Percentiles rank a stretch among this genome's conserved stretches.
phyloP scores from a whole-genome alignment of 768 basidiomycete species.

The Rhizopogon vinicolor region DNA sequence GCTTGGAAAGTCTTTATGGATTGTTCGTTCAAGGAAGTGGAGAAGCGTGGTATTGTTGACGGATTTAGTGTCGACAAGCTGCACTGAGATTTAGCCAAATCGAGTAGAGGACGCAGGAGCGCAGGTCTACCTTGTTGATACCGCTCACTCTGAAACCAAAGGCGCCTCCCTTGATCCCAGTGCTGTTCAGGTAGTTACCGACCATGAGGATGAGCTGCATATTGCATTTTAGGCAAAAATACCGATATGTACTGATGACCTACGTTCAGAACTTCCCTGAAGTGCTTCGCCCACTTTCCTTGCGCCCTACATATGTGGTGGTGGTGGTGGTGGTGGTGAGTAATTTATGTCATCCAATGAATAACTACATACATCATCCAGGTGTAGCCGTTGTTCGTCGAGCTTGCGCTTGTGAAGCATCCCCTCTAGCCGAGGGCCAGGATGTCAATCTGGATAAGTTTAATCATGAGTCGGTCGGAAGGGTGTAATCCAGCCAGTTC shows the following conservation, averaged over 20 bases:
- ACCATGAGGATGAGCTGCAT: conserved; percentile 82
- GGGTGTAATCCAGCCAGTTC: conserved; percentile 86
- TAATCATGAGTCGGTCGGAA: conserved; percentile 95
- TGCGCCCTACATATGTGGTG: conserved; percentile 39
- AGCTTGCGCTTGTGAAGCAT: conserved; percentile 91
- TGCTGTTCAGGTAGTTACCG: conserved; percentile 96
- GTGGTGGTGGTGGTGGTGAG: conserved; percentile 25
- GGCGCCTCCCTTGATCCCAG: conserved; percentile 93
- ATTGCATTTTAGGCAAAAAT: background rate
- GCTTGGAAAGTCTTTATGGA: conserved; percentile 80
- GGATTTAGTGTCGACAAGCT: conserved; percentile 98
- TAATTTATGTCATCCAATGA: conserved; percentile 67
- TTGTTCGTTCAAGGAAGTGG: conserved; percentile 89
- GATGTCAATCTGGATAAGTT: conserved; percentile 90
- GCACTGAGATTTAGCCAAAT: conserved; percentile 3
- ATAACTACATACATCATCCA: conserved; percentile 63
- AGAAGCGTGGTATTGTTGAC: conserved; percentile 90
- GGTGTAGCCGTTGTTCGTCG: conserved; percentile 66
- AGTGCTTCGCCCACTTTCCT: conserved; percentile 79
- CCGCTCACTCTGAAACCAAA: conserved; percentile 96
- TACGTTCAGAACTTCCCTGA: conserved; percentile 88
- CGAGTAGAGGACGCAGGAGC: background rate
- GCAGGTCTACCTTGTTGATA: conserved; percentile 81
- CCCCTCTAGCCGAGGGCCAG: conserved; percentile 86
- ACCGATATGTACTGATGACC: conserved; percentile 14